Conservation (phyloP, 495 filamentous ascomycete genomes). For the Penicillium flavigenum region DNA sequence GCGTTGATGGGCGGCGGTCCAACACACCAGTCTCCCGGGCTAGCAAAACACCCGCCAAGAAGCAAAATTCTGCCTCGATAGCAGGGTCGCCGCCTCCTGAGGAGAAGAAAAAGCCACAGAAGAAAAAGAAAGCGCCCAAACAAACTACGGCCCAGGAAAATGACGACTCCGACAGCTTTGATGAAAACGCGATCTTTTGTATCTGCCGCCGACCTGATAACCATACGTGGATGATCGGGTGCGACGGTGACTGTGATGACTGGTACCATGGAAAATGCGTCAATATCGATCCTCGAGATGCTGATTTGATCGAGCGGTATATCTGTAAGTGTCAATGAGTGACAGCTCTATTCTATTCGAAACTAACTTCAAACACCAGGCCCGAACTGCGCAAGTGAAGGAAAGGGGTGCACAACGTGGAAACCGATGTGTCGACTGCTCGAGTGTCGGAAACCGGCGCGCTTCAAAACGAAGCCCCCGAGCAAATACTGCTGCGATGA, state of each 20-base stretch:
- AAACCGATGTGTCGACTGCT: conserved; percentile 65
- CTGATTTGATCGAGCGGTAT: conserved; percentile 66
- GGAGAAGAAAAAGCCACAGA: conserved; percentile 36
- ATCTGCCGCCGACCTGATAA: conserved; percentile 70
- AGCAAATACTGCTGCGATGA: conserved; percentile 73
- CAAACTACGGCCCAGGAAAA: conserved; percentile 27
- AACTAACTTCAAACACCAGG: conserved; percentile 34
- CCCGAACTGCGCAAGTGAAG: conserved; percentile 57
- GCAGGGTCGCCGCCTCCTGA: conserved; percentile 44
- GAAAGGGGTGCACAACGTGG: conserved; percentile 60
- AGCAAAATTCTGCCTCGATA: conserved; percentile 40
- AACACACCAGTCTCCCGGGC: conserved; percentile 51
- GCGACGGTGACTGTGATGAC: conserved; percentile 69
- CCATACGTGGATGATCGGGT: conserved; percentile 75
- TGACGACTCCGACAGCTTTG: conserved; percentile 45
- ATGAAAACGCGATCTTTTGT: conserved; percentile 60
- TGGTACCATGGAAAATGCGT: conserved; percentile 75
- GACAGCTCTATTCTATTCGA: not conserved
- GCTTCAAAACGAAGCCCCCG: conserved; percentile 42
- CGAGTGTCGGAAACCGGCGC: conserved; percentile 61
- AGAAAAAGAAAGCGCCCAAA: conserved; percentile 18
- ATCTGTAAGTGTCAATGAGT: conserved; percentile 51
- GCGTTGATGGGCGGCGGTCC: conserved; percentile 41
- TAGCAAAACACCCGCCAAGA: conserved; percentile 49
- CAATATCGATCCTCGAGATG: conserved; percentile 58